These are phyloP conservation scores for Erucastrum elatum DNA, from an alignment of 345 rosid genomes.

Conservation along the genomic window DNA sequence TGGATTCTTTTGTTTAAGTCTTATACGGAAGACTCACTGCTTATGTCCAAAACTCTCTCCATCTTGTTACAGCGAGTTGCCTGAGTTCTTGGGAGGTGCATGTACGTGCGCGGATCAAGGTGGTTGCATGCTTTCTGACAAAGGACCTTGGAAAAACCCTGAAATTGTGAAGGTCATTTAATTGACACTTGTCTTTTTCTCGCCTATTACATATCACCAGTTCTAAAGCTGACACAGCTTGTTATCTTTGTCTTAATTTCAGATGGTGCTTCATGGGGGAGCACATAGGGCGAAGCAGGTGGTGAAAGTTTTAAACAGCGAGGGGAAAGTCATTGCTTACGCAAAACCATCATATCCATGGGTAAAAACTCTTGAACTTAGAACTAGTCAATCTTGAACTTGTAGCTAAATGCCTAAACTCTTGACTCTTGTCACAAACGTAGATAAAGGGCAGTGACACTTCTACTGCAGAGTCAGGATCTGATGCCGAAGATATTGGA, in stretches of 20 bases:
- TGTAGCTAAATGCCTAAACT: background rate
- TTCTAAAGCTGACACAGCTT: conserved; percentile 3
- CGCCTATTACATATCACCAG: background rate
- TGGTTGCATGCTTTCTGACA: conserved; percentile 44
- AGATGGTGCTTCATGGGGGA: conserved; percentile 88
- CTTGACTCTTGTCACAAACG: conserved; percentile 17
- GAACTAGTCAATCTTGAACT: background rate
- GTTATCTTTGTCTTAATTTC: conserved; percentile 32
- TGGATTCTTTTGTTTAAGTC: too few relatives aligned
- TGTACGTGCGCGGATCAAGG: conserved; percentile 44
- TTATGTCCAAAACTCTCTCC: background rate
- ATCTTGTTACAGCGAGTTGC: conserved; percentile 31
- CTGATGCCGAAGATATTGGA: conserved; percentile 92
- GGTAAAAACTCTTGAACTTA: conserved; percentile 45
- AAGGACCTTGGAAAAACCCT: conserved; percentile 46
- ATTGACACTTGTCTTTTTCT: background rate
- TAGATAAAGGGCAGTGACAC: conserved; percentile 96
- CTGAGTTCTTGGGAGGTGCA: conserved; percentile 44
- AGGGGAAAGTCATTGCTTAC: conserved; percentile 87
- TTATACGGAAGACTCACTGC: too few relatives aligned
- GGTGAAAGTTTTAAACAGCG: conserved; percentile 81
- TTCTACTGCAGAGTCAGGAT: conserved; percentile 98
- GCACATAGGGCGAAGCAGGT: conserved; percentile 79
- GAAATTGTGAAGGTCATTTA: conserved; percentile 39
- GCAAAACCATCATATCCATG: conserved; percentile 75